Base-by-base conservation (phyloP, 2,329 filamentous ascomycete species). In the Shiraia bambusicola region DNA sequence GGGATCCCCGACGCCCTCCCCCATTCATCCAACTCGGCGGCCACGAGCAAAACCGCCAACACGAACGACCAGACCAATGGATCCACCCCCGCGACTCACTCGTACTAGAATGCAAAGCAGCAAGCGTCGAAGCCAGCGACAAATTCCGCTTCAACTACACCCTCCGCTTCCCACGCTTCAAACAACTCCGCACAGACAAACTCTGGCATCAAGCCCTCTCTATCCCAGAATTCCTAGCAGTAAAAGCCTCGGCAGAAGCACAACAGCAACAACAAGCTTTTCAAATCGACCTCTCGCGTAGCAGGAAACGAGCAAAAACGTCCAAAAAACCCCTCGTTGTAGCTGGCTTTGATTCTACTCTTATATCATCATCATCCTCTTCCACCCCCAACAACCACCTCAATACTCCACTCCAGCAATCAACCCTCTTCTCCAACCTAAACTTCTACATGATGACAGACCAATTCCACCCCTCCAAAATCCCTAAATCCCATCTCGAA, bases 81-180 rank as follows among this genome's bases (percentile, higher is more conserved):
- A 97, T 98, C 59, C 84, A 86, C 25, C 90, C 93, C 0, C 83
- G 81, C 37, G 88, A 97, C 47, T 96, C 91, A 0, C 69, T 98
- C 12, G 89, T 98, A 1, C 58, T 98, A 0, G 86, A 87, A 31
- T 87, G 93, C 48, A 98, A 97, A 69, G 93, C 91, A 3, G 86
- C 92, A 1, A 88, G 84, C 14, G 81, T 94, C 0, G 81, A 79
- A 1, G 71, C 75, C 0, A 92, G 87, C 1, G 86, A 91, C 37
- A 82, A 86, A 44, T 97, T 96, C 63, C 83, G 85, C 6, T 81
- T 81, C 12, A 81, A 81, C 1, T 74, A 86, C 47, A 97, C 93
- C 0, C 72, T 98, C 28, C 84, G 93, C 1, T 98, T 98, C 57
- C 93, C 93, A 2, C 83, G 93, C 1, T 95, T 97, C 69, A 89